Evolutionary conservation across 495 filamentous ascomycete species (phyloP).

Genomic region (Xylaria palmicola): DNA sequence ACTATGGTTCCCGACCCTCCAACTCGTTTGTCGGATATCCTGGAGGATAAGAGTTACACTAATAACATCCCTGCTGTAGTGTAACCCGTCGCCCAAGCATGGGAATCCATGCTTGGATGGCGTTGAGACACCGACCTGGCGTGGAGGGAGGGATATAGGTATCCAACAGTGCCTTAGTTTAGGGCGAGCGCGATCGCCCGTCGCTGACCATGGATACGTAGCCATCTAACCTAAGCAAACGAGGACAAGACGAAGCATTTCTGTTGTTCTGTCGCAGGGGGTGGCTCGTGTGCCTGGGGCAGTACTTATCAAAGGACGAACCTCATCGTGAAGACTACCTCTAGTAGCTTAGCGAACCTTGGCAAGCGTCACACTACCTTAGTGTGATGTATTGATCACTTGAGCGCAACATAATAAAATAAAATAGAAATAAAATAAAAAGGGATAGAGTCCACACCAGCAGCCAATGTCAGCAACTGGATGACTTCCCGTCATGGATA

Average conservation of each 20-base stretch:
- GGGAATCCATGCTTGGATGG: slow-evolving; percentile 5
- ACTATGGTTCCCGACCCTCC: slow-evolving; percentile 21
- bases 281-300: neutral
- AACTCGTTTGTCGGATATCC: slow-evolving; percentile 12
- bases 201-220: slow-evolving; percentile 4
- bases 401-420: no score
- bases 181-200: neutral
- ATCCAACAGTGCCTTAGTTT: slow-evolving; percentile 1
- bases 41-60: slow-evolving; percentile 3
- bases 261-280: neutral
- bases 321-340: neutral
- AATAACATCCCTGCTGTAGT: slow-evolving; percentile 4
- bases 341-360: no score
- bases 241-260: neutral
- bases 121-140: slow-evolving; percentile 7
- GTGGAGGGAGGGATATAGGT: neutral
- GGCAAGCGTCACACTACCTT: no score
- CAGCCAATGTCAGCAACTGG: neutral
- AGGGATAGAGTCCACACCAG: neutral
- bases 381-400: no score
- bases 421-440: neutral
- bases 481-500: neutral
- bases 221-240: neutral
- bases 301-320: neutral
- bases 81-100: slow-evolving; percentile 2